Percentiles rank a stretch among this genome's conserved stretches.
Evolutionary conservation across 2,329 filamentous ascomycete genomes (phyloP).

Genomic region (Xylariaceae sp.): DNA sequence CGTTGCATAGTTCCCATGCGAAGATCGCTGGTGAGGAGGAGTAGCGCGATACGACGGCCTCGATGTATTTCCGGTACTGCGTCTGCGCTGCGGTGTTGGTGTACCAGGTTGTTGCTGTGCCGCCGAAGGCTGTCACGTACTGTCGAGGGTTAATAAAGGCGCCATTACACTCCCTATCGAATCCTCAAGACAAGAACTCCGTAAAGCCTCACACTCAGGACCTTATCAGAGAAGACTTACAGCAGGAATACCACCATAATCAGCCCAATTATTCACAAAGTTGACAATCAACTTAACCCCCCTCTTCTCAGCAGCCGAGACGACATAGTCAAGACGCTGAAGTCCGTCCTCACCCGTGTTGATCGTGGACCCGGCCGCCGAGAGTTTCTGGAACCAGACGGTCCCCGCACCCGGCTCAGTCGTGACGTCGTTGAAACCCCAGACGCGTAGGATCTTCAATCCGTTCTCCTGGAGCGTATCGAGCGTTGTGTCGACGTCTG

Average conservation of each 20-base stretch:
- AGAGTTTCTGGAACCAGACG: constrained; percentile 52
- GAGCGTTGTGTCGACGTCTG: constrained; percentile 50
- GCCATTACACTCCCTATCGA: too few species aligned
- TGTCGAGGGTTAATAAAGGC: constrained; percentile 2
- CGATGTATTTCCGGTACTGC: constrained; percentile 51
- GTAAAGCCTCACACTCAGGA: too few species aligned
- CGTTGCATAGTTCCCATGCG: constrained; percentile 51
- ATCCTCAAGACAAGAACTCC: too few species aligned
- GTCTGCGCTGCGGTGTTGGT: constrained; percentile 46
- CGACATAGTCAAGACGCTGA: constrained; percentile 60
- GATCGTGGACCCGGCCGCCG: constrained; percentile 48
- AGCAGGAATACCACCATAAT: constrained; percentile 61
- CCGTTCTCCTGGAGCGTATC: constrained; percentile 45
- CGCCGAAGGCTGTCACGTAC: constrained; percentile 55
- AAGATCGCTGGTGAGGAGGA: constrained; percentile 44
- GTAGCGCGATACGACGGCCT: constrained; percentile 46
- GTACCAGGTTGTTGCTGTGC: constrained; percentile 51
- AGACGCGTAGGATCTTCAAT: constrained; percentile 52
- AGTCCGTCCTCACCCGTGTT: constrained; percentile 60
- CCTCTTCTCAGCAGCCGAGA: constrained; percentile 52
- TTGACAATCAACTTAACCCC: constrained; percentile 60
- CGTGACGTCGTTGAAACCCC: constrained; percentile 59
- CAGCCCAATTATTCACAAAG: constrained; percentile 65
- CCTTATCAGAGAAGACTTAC: constrained; percentile 14
- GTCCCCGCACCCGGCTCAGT: constrained; percentile 32